phyloP scores from a whole-genome alignment of 2,329 filamentous ascomycete genomes.

The Rhynchosporium agropyri region DNA sequence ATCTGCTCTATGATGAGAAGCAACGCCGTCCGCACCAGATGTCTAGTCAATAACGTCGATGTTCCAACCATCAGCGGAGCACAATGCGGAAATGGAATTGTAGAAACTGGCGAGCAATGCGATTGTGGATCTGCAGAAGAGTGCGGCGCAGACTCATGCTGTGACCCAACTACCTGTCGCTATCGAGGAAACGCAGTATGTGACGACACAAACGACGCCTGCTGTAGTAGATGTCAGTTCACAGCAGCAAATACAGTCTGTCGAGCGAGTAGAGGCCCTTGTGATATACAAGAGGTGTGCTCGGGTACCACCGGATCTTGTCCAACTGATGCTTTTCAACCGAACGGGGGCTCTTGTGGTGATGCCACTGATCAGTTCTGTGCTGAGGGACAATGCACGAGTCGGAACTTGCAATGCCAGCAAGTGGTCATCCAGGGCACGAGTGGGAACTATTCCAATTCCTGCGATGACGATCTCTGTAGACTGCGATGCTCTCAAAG shows the following conservation, averaged over 20 bases:
- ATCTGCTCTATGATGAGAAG: conserved; percentile 82
- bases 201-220: conserved; percentile 76
- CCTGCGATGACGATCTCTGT: conserved; percentile 16
- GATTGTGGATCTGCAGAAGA: conserved; percentile 78
- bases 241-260: conserved; percentile 13
- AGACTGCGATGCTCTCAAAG: conserved; percentile 15
- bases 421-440: conserved; percentile 3
- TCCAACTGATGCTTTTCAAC: conserved; percentile 67
- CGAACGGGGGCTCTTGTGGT: conserved; percentile 55
- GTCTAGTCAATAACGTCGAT: conserved; percentile 78
- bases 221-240: conserved; percentile 65
- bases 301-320: conserved; percentile 71
- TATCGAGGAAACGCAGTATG: conserved; percentile 74
- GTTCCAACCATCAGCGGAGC: conserved; percentile 78
- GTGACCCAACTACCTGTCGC: conserved; percentile 80
- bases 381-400: conserved; percentile 20
- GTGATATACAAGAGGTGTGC: conserved; percentile 83
- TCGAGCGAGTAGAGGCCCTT: conserved; percentile 45
- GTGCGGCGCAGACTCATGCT: conserved; percentile 78
- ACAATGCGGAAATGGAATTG: conserved; percentile 93
- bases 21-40: conserved; percentile 71
- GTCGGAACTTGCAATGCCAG: conserved; percentile 22
- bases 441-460: conserved; percentile 19
- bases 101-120: conserved; percentile 88
- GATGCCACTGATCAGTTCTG: conserved; percentile 6